Evolutionary conservation across 176 grass and related monocot species (phyloP).

Genomic region (Avena atlantica): DNA sequence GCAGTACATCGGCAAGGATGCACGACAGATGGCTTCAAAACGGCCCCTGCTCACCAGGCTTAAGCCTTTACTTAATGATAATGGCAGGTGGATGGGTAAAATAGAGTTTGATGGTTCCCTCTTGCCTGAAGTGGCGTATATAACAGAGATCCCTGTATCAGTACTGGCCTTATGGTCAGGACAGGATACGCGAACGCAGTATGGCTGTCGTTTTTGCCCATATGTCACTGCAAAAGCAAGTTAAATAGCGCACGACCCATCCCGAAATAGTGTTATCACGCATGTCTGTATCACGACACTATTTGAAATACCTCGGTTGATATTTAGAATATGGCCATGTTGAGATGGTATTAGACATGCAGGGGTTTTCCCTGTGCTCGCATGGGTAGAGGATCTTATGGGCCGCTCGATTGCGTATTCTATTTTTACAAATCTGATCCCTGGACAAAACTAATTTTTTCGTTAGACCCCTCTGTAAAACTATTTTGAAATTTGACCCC

Average conservation of each 20-base stretch:
- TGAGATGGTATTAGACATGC: too few species aligned
- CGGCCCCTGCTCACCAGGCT: too few species aligned
- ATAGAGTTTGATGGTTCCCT: not conserved
- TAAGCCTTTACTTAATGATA: too few species aligned
- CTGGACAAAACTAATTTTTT: too few species aligned
- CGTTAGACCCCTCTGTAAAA: too few species aligned
- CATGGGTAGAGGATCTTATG: too few species aligned
- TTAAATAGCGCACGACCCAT: not conserved
- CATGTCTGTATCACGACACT: not conserved
- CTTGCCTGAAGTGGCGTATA: not conserved
- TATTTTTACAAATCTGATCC: too few species aligned
- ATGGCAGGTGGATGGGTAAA: constrained; percentile 22
- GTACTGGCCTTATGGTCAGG: not conserved
- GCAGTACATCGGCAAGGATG: too few species aligned
- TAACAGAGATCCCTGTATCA: not conserved
- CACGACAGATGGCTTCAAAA: too few species aligned
- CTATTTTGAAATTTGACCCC: too few species aligned
- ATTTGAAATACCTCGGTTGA: not conserved
- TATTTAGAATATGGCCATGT: not conserved
- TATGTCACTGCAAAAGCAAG: not conserved
- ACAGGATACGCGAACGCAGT: not conserved
- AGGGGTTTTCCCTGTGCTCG: too few species aligned
- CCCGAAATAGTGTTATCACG: not conserved
- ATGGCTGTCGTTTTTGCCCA: not conserved
- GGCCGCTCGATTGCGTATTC: too few species aligned